phyloP scores from a whole-genome alignment of 2,329 filamentous ascomycete genomes.

The Fusarium piperis region DNA sequence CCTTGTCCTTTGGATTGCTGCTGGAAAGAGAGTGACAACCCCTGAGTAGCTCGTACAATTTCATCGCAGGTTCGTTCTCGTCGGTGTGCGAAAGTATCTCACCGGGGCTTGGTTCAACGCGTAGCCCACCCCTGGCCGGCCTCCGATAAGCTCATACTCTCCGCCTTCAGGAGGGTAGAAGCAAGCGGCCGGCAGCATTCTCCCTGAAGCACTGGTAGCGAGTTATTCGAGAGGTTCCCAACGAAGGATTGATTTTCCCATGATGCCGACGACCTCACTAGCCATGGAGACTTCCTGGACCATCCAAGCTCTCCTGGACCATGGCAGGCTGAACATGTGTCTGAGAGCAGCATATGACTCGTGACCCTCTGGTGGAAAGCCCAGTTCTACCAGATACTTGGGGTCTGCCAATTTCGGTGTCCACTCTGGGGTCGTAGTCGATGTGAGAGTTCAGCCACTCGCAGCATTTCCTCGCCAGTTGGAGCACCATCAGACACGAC shows the following conservation, averaged over 20 bases:
- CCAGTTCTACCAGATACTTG: background rate
- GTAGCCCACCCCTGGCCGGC: background rate
- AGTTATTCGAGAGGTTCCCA: background rate
- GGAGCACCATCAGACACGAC: background rate
- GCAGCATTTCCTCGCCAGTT: background rate
- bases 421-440: background rate
- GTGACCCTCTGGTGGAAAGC: background rate
- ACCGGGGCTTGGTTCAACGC: background rate
- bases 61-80: background rate
- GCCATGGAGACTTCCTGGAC: background rate
- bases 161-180: background rate
- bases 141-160: background rate
- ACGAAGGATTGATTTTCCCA: background rate
- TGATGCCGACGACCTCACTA: background rate
- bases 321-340: background rate
- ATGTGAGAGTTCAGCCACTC: background rate
- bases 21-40: background rate
- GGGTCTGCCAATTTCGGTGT: background rate
- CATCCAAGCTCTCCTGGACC: background rate
- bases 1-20: background rate
- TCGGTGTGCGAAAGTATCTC: background rate
- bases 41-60: background rate
- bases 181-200: fast-evolving
- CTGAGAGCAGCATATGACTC: background rate
- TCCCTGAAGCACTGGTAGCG: background rate